Evolutionary conservation across 2,329 filamentous ascomycete genomes (phyloP), one percentile per base, ranked within the genome.

Genomic region (Neoarthrinium moseri): DNA sequence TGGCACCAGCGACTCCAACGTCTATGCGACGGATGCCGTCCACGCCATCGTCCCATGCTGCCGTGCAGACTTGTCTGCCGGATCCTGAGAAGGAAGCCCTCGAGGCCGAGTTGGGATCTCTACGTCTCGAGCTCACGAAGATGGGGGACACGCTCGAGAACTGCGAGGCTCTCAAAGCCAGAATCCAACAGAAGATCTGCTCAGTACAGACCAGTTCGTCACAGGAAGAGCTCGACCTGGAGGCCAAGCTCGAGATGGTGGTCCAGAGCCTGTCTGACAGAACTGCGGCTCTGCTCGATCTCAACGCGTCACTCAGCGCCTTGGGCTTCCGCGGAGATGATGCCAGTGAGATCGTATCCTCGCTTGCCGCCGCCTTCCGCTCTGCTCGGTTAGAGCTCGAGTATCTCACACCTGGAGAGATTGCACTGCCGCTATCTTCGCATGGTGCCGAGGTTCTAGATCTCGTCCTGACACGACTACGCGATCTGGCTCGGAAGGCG

Each of bases 331-430:
- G 65, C 0, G 73, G 75, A 1, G 50, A 53, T 6, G 73, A 79
- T 48, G 70, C 73, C 0, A 45, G 63, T n/a, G 72, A 74, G n/a
- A 71, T 78, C 46, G 56, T 84, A 6, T 50, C 65, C 2, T 68
- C 73, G 0, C 69, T 85, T 11, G 59, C 69, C 0, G 51, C 66
- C 2, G 70, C 74, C 2, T 78, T 85, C 63, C 76, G 80, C 17
- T 61, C 74, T 2, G 81, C 80, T 2, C 73, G 81, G 1, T 64
- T 84, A 0, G 80, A 84, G 53, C 72, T 84, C 3, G 81, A 84
- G 59, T 83, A 83, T 55, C 69, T 84, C 17, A 77, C 73, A 0
- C 81, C 81, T 0, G 81, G 80, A 5, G 81, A 84, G 57, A 65
- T 76, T n/a, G 56, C 70, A 0, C 68, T 81, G 1, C 77, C 79